Conservation (phyloP, 139 green algal species). For the Volvox reticuliferus region DNA sequence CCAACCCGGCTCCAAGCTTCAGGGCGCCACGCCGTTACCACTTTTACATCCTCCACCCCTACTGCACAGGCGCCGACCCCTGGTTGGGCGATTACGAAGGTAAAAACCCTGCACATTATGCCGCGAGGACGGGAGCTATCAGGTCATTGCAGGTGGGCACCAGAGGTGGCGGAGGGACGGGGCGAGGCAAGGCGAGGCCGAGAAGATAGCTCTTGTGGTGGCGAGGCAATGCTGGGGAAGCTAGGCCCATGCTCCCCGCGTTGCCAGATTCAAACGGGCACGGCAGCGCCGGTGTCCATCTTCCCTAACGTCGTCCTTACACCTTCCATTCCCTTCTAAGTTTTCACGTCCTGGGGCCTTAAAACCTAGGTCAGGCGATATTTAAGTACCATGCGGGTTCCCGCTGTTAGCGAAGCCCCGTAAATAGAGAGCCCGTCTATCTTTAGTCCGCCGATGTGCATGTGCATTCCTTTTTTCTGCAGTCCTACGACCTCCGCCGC, state of each 20-base stretch:
- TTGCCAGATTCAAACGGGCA: not conserved
- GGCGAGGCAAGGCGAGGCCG: too few species aligned
- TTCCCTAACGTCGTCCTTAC: too few species aligned
- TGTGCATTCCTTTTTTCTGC: too few species aligned
- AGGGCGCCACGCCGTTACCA: not conserved
- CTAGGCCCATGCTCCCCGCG: not conserved
- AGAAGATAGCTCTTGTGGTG: not conserved
- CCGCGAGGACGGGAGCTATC: constrained; percentile 3
- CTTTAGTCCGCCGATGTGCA: too few species aligned
- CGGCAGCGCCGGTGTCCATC: too few species aligned
- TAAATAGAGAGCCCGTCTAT: too few species aligned
- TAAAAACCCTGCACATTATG: constrained; percentile 25
- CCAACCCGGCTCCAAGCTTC: not conserved
- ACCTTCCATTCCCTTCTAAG: too few species aligned
- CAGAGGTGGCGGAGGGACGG: not conserved
- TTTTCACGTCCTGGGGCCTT: too few species aligned
- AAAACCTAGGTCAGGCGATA: too few species aligned
- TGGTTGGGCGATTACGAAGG: constrained; percentile 41
- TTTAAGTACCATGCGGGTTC: too few species aligned
- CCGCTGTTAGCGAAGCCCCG: too few species aligned
- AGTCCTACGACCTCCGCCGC: too few species aligned
- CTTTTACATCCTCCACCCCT: not conserved
- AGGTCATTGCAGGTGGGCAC: constrained; percentile 15
- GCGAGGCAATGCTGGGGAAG: not conserved
- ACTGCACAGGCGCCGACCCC: constrained; percentile 38